These are phyloP conservation scores for Trichoderma semiorbis DNA, from an alignment of 2,329 filamentous ascomycete species.

Conservation along the genomic window DNA sequence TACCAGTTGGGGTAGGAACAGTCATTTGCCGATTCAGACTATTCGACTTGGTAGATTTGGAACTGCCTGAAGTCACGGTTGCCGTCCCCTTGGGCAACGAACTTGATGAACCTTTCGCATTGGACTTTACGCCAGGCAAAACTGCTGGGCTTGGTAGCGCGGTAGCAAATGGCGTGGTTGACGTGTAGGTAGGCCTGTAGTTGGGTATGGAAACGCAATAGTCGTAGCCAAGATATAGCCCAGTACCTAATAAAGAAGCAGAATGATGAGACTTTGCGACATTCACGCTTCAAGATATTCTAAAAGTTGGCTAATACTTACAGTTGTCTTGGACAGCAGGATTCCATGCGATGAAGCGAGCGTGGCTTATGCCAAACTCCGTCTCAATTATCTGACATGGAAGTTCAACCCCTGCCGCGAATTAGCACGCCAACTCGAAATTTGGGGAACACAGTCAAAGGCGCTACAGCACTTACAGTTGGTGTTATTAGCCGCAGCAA, in stretches of 20 bases:
- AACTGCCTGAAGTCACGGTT: background rate
- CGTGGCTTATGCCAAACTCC: background rate
- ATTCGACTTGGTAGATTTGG: background rate
- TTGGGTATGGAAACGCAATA: background rate
- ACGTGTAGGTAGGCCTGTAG: background rate
- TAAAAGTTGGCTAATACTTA: background rate
- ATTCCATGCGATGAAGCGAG: background rate
- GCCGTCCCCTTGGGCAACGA: background rate
- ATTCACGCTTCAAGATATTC: background rate
- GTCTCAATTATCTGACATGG: background rate
- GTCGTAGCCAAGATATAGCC: background rate
- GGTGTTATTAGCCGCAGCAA: background rate
- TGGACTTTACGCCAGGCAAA: background rate
- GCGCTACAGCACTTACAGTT: background rate
- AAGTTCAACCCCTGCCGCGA: background rate
- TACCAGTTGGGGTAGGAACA: background rate
- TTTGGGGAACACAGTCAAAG: accelerated
- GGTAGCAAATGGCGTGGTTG: background rate
- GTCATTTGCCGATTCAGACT: background rate
- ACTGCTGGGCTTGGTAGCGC: background rate
- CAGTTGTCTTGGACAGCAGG: background rate
- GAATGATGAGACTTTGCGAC: background rate
- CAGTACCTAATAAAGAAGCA: background rate
- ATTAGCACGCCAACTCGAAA: background rate
- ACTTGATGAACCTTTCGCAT: background rate